Percentiles rank a stretch among this genome's conserved stretches.
Conservation (phyloP, 768 basidiomycete genomes). For the Hortiboletus flavorubellus region DNA sequence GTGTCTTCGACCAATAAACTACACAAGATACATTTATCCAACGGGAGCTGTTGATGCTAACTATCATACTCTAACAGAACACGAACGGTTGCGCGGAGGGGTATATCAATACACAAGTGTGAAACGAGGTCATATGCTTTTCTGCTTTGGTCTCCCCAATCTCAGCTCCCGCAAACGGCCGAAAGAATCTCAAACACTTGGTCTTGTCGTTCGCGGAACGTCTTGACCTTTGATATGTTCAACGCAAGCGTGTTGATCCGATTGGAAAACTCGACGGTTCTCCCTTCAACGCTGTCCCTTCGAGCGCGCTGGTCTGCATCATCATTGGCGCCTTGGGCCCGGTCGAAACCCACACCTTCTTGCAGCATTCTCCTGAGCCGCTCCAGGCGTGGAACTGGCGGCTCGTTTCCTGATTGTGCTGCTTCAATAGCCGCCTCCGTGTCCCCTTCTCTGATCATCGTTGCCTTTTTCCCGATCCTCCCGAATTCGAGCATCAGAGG, state of each 20-base stretch:
- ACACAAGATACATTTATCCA: not conserved
- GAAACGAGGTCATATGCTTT: not conserved
- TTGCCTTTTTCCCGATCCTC: conserved; percentile 50
- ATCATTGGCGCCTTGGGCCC: not conserved
- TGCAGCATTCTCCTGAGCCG: conserved; percentile 55
- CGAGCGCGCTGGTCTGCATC: conserved; percentile 27
- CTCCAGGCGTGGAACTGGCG: conserved; percentile 50
- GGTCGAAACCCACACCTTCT: conserved; percentile 50
- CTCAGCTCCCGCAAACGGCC: conserved; percentile 21
- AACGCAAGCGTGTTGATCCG: conserved; percentile 72
- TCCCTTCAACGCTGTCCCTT: conserved; percentile 55
- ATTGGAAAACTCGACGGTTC: conserved; percentile 71
- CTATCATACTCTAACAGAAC: not conserved
- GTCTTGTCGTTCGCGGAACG: conserved; percentile 70
- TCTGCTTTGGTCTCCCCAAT: not conserved
- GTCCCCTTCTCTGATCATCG: conserved; percentile 53
- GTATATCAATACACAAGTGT: conserved; percentile 3
- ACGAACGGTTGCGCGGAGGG: not conserved
- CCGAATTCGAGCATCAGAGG: conserved; percentile 71
- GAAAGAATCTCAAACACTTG: conserved; percentile 61
- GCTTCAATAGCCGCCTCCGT: conserved; percentile 46
- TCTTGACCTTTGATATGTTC: conserved; percentile 62
- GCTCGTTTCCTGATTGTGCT: conserved; percentile 30
- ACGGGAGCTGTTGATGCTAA: not conserved
- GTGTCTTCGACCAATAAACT: no score